Evolutionary conservation across 1,284 basidiomycete species (phyloP).

Genomic region (Ceratobasidium sp.): DNA sequence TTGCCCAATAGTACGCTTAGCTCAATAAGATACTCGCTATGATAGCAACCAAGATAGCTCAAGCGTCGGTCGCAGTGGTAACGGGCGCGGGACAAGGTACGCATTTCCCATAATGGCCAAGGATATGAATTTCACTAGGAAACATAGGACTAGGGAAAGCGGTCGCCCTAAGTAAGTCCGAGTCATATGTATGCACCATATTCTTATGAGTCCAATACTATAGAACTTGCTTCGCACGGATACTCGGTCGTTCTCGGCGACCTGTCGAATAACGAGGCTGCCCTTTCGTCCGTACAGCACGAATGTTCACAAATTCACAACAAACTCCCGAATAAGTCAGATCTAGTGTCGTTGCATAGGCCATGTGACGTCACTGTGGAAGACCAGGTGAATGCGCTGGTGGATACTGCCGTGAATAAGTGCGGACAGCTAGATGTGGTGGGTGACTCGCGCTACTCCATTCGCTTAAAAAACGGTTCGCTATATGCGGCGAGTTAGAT

Average conservation of each 20-base stretch:
- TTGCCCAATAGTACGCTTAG: neutral
- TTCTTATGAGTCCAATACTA: neutral
- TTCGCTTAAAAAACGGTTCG: neutral
- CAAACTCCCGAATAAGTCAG: neutral
- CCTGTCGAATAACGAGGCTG: constrained; percentile 11
- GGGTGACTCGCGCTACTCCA: neutral
- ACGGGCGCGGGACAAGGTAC: constrained; percentile 39
- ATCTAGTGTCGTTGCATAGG: neutral
- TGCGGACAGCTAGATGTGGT: constrained; percentile 33
- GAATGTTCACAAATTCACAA: constrained; percentile 3
- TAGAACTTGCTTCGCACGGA: constrained; percentile 21
- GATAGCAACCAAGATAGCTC: neutral
- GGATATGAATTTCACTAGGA: neutral
- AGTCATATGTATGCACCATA: too few relatives aligned
- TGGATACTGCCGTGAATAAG: constrained; percentile 15
- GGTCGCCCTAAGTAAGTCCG: constrained; percentile 15
- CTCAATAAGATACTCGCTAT: neutral
- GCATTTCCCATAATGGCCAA: neutral
- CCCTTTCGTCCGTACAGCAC: constrained; percentile 2
- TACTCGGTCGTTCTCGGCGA: constrained; percentile 28
- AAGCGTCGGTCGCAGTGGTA: constrained; percentile 23
- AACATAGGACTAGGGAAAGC: constrained; percentile 28
- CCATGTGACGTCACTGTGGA: constrained; percentile 30
- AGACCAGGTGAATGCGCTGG: constrained; percentile 25
- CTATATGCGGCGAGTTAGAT: constrained; percentile 13